phyloP scores from a whole-genome alignment of 352 stramenopile genomes.

The Stramenopiles sp. region DNA sequence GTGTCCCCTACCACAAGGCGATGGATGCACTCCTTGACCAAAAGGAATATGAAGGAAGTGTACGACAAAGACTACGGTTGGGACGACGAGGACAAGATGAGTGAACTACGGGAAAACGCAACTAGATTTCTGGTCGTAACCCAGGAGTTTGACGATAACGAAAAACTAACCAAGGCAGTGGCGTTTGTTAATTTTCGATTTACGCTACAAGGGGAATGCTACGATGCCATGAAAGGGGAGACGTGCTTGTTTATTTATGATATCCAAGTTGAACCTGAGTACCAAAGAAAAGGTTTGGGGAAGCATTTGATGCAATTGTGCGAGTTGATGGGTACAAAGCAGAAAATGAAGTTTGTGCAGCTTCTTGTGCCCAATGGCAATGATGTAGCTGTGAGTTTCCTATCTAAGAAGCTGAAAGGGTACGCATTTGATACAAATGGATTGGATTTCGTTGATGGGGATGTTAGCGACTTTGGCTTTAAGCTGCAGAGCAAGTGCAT shows the following conservation, averaged over 20 bases:
- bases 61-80: slow-evolving; percentile 33
- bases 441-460: not conserved
- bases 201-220: slow-evolving; percentile 22
- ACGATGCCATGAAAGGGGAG: no score
- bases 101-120: slow-evolving; percentile 26
- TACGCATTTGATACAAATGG: slow-evolving; percentile 20
- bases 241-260: slow-evolving; percentile 37
- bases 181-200: slow-evolving; percentile 35
- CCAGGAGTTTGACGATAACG: not conserved
- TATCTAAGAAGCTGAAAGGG: slow-evolving; percentile 15
- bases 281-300: slow-evolving; percentile 25
- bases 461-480: not conserved
- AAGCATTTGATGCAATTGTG: slow-evolving; percentile 23
- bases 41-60: slow-evolving; percentile 32
- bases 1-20: not conserved
- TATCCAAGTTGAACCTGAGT: slow-evolving; percentile 28
- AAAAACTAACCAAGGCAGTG: slow-evolving; percentile 14
- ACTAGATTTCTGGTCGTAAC: slow-evolving; percentile 27
- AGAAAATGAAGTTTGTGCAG: slow-evolving; percentile 20
- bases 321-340: slow-evolving; percentile 22
- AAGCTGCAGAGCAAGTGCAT: not conserved
- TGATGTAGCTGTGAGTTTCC: slow-evolving; percentile 16
- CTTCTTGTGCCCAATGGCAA: slow-evolving; percentile 24
- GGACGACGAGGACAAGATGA: slow-evolving; percentile 27
- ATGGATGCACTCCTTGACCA: slow-evolving; percentile 25